These are phyloP conservation scores for Grammothele lineata DNA, from an alignment of 768 basidiomycete species.

Conservation along the genomic window DNA sequence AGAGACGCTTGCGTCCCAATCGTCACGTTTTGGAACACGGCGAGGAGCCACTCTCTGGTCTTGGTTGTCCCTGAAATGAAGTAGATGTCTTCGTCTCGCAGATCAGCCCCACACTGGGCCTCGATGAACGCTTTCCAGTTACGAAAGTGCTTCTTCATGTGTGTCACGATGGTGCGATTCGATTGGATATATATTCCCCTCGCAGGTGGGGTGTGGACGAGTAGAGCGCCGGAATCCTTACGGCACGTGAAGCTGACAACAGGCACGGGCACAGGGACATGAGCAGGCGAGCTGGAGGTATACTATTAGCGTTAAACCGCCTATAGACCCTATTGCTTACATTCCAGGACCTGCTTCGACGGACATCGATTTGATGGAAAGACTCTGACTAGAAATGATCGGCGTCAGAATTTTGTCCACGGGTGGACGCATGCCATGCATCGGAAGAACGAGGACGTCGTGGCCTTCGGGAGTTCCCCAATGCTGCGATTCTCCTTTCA, in stretches of 20 bases:
- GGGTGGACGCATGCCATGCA: neutral
- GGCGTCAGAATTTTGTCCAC: neutral
- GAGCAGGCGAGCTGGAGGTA: neutral
- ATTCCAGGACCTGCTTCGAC: neutral
- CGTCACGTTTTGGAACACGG: neutral
- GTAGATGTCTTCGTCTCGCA: neutral
- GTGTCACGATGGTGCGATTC: conserved; percentile 8
- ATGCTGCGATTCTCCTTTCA: neutral
- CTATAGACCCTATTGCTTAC: neutral
- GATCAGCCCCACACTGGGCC: conserved; percentile 1
- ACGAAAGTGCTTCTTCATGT: conserved; percentile 8
- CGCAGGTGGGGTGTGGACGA: neutral
- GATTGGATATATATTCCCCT: neutral
- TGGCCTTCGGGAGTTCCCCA: neutral
- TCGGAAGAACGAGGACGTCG: neutral
- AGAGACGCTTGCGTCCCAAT: neutral
- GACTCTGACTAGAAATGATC: neutral
- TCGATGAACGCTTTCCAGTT: conserved; percentile 8
- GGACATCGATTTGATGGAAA: neutral
- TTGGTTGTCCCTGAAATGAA: conserved; percentile 8
- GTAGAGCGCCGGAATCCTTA: neutral
- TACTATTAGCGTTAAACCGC: neutral
- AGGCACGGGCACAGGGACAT: neutral
- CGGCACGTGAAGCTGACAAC: neutral
- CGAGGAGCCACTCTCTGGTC: conserved; percentile 9